A percentile compares a stretch with the other conserved stretches of the same genome.
Conservation (phyloP, 192 early-diverging fungal genomes). For the Kickxella alabastrina region DNA sequence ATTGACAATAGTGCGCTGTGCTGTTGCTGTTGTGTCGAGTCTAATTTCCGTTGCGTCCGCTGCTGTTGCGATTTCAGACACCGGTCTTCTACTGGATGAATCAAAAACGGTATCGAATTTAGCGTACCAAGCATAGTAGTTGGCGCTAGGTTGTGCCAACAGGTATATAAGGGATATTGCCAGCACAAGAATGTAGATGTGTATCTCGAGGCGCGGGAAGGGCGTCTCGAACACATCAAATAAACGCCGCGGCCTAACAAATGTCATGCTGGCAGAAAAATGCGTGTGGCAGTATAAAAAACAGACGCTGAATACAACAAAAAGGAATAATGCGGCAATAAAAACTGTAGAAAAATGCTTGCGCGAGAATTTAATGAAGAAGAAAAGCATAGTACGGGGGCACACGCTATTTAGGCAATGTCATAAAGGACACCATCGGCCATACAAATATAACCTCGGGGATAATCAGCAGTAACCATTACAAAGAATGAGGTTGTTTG, state of each 20-base stretch:
- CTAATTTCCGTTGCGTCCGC: not conserved
- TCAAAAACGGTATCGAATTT: conserved; percentile 5
- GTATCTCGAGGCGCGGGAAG: conserved; percentile 5
- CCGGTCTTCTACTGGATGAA: conserved; percentile 1
- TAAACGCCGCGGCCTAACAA: conserved; percentile 10
- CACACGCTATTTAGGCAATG: too few species aligned
- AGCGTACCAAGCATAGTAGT: conserved; percentile 2
- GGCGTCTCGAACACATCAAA: conserved; percentile 14
- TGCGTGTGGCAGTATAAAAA: too few species aligned
- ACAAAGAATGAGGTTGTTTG: too few species aligned
- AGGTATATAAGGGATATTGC: conserved; percentile 11
- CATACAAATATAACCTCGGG: too few species aligned
- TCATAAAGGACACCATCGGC: too few species aligned
- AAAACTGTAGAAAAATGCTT: too few species aligned
- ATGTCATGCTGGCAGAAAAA: conserved; percentile 5
- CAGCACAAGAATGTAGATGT: conserved; percentile 12
- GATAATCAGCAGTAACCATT: too few species aligned
- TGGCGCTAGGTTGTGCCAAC: conserved; percentile 3
- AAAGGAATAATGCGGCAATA: too few species aligned
- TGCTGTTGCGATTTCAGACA: too few species aligned
- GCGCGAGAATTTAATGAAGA: too few species aligned
- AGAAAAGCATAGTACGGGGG: too few species aligned
- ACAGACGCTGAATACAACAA: too few species aligned
- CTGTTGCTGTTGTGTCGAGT: not conserved
- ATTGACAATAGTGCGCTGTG: not conserved